These are phyloP conservation scores for Sarcocystis neurona DNA, from an alignment of 169 alveolate genomes.

Conservation along the genomic window DNA sequence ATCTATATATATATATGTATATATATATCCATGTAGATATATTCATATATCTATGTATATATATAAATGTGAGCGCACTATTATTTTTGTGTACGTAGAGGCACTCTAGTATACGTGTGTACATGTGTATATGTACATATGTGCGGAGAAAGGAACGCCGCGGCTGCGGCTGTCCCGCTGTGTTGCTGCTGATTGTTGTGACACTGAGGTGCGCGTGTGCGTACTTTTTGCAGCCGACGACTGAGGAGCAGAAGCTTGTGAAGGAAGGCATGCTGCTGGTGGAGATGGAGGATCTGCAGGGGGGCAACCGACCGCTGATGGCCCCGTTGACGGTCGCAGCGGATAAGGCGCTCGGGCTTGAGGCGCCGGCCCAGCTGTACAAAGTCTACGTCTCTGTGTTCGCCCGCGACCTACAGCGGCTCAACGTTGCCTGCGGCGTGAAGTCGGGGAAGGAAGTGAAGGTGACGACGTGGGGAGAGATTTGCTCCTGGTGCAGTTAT, in stretches of 20 bases:
- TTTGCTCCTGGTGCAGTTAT: background rate
- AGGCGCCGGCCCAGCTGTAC: constrained; percentile 12
- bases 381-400: background rate
- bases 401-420: background rate
- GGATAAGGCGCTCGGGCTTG: background rate
- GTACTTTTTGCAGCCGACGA: constrained; percentile 16
- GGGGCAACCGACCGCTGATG: background rate
- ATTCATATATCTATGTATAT: too few relatives aligned
- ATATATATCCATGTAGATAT: too few relatives aligned
- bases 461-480: constrained; percentile 11
- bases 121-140: too few relatives aligned
- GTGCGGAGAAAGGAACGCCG: too few relatives aligned
- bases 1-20: too few relatives aligned
- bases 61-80: too few relatives aligned
- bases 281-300: background rate
- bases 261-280: background rate
- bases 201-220: too few relatives aligned
- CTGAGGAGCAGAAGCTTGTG: background rate
- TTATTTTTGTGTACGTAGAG: too few relatives aligned
- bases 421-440: background rate
- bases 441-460: background rate
- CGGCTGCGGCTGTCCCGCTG: too few relatives aligned
- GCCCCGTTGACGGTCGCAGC: background rate
- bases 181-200: too few relatives aligned
- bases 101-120: too few relatives aligned